Percentiles rank a stretch among this genome's conserved stretches.
phyloP scores from a whole-genome alignment of 2,329 filamentous ascomycete genomes.

The Ceratocystis colombiana region DNA sequence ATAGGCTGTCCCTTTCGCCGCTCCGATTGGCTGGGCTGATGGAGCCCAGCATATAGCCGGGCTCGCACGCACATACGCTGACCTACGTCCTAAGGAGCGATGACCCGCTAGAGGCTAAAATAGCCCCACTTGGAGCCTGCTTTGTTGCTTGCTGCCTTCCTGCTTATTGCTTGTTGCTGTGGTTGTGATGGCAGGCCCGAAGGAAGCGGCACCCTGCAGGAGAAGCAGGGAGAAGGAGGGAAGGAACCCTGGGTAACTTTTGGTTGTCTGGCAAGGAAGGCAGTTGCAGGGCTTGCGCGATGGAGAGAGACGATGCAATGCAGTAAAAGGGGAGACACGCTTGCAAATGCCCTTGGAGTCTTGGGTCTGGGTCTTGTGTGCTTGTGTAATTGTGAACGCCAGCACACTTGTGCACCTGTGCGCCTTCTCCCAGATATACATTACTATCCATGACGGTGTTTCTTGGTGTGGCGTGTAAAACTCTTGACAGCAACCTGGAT shows the following conservation, averaged over 20 bases:
- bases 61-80: not conserved
- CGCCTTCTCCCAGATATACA: too few species aligned
- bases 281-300: not conserved
- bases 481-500: conserved; percentile 6
- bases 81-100: conserved; percentile 3
- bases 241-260: not conserved
- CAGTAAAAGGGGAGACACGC: not conserved
- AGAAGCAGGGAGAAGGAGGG: too few species aligned
- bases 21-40: not conserved
- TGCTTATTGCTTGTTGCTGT: not conserved
- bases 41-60: not conserved
- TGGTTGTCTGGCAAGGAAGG: conserved; percentile 1
- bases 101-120: conserved; percentile 7
- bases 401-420: too few species aligned
- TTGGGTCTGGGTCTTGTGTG: too few species aligned
- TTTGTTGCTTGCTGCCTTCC: not conserved
- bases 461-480: conserved; percentile 6
- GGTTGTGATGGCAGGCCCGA: conserved; percentile 16
- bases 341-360: not conserved
- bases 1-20: not conserved
- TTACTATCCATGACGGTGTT: too few species aligned
- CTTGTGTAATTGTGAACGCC: too few species aligned
- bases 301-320: not conserved
- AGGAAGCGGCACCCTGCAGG: not conserved
- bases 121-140: conserved; percentile 6